Base-by-base conservation (phyloP, 2,329 filamentous ascomycete species). In the Akanthomyces dipterigenus region DNA sequence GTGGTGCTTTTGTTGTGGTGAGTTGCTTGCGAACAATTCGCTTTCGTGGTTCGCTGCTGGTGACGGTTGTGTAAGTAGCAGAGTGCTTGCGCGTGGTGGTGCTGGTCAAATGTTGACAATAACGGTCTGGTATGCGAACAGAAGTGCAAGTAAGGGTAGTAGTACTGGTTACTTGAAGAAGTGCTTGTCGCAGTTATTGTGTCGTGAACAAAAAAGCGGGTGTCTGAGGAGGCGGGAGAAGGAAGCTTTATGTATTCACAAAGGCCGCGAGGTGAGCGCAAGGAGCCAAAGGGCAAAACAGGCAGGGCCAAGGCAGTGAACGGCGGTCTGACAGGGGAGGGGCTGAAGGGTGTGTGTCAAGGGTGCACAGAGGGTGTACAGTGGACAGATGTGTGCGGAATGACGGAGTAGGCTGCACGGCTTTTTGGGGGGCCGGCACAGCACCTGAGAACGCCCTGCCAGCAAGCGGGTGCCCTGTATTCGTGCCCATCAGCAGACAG, bases 1-100 rank as follows among this genome's bases (percentile, higher is more conserved):
- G 42, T 49, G 38, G 57, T 61, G 63, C n/a, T n/a, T n/a, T 60
- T 61, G 63, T 62, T 42, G 61, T 36, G 65, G 64, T 61, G 62
- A 24, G 54, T 56, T 62, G 62, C 66, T 62, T 61, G 56, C 28
- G 45, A 57, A 53, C 53, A 48, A 48, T 34, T 51, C 22, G 20
- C 38, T 40, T 42, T 24, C n/a, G 42, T 46, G 53, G 54, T 54
- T 61, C 51, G 59, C 34, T 28, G 31, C 8, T 48, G 42, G 3
- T 36, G 36, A 22, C n/a, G 54, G 28, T 36, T 6, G 50, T 61
- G 51, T 34, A 55, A 61, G 50, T 49, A 55, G 43, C 51, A 60
- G 34, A 55, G 43, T 31, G 22, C 45, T 56, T 18, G 36, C 12
- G 24, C 26, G 20, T 28, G 36, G 51, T n/a, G 34, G 51, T 48